These are phyloP conservation scores for Citrus cavaleriei DNA, from an alignment of 345 rosid genomes.

Conservation along the genomic window DNA sequence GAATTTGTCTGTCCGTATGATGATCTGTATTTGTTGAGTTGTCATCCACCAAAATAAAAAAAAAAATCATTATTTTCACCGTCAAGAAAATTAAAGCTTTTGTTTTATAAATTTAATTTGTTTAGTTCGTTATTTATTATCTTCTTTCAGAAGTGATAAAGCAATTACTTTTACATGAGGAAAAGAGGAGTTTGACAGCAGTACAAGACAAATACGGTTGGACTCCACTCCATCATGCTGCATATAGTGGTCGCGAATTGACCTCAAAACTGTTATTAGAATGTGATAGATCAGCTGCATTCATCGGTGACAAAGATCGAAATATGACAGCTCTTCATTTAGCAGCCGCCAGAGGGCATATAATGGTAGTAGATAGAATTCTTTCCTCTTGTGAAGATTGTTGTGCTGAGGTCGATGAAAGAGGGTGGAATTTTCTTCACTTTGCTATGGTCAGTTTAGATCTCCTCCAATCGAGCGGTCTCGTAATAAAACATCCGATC, in stretches of 20 bases:
- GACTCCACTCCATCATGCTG: conserved; percentile 8
- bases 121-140: too few species aligned
- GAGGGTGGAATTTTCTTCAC: background rate
- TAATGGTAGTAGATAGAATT: rapidly evolving
- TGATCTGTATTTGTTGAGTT: too few species aligned
- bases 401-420: background rate
- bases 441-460: background rate
- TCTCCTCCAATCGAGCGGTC: rapidly evolving
- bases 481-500: rapidly evolving
- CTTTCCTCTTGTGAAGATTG: background rate
- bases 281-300: background rate
- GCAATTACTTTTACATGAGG: background rate
- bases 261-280: background rate
- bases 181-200: background rate
- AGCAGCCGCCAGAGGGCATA: background rate
- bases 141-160: too few species aligned
- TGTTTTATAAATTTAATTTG: too few species aligned
- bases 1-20: too few species aligned
- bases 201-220: background rate
- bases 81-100: too few species aligned
- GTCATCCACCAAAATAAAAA: too few species aligned
- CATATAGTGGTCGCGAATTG: background rate
- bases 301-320: background rate
- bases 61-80: too few species aligned
- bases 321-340: conserved; percentile 6